These are phyloP conservation scores for Celoporthe dispersa DNA, from an alignment of 2,329 filamentous ascomycete species.

Conservation along the genomic window DNA sequence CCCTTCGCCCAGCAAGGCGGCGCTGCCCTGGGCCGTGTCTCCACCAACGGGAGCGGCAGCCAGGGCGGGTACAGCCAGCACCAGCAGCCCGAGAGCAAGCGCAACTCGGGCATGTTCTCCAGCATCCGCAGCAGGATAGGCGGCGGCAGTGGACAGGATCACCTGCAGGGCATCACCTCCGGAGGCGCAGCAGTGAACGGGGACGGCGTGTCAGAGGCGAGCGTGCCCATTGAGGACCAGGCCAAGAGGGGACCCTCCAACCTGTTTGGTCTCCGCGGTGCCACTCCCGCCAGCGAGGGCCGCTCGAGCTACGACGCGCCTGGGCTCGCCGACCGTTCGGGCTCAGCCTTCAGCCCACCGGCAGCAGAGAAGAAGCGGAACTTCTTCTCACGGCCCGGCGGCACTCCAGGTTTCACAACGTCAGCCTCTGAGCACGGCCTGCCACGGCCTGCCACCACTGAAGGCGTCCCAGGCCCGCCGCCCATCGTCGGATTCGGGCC, in stretches of 20 bases:
- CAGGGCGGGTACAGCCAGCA: neutral
- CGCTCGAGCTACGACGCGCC: constrained; percentile 38
- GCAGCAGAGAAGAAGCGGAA: constrained; percentile 33
- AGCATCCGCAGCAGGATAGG: constrained; percentile 53
- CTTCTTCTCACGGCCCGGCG: constrained; percentile 37
- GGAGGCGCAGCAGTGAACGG: constrained; percentile 33
- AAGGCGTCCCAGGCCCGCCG: constrained; percentile 18
- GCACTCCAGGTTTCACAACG: constrained; percentile 19
- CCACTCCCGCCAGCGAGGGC: constrained; percentile 31
- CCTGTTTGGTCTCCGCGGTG: constrained; percentile 42
- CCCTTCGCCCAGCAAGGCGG: constrained; percentile 26
- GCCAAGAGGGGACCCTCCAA: constrained; percentile 43
- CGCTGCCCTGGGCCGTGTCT: constrained; percentile 23
- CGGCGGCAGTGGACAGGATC: constrained; percentile 39
- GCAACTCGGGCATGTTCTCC: constrained; percentile 54
- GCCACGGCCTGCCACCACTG: constrained; percentile 27
- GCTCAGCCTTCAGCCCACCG: constrained; percentile 28
- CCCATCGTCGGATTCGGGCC: constrained; percentile 29
- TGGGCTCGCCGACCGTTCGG: constrained; percentile 2
- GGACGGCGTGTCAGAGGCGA: constrained; percentile 49
- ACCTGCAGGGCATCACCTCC: constrained; percentile 28
- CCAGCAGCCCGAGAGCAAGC: constrained; percentile 41
- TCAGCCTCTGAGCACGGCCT: constrained; percentile 22
- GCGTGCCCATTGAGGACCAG: constrained; percentile 46
- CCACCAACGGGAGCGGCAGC: constrained; percentile 26